A percentile compares a stretch with the other conserved stretches of the same genome.
phyloP scores from a whole-genome alignment of 768 basidiomycete species.

The Leccinum imitatum region DNA sequence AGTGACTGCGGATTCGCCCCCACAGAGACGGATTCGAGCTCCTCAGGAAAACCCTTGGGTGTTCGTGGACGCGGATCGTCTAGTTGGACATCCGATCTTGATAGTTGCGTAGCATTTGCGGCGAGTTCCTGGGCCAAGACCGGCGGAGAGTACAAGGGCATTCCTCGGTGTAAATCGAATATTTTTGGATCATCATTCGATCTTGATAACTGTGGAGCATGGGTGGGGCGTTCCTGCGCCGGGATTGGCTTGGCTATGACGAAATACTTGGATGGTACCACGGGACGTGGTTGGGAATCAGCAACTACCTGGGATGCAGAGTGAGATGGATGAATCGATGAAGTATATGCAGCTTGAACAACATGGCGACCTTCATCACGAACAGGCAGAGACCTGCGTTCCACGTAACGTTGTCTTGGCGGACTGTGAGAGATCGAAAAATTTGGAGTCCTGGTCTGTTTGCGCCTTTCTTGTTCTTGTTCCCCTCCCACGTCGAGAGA shows the following conservation, averaged over 20 bases:
- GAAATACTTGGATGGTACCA: constrained; percentile 16
- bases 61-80: neutral
- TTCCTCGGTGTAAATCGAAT: neutral
- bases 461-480: neutral
- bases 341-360: constrained; percentile 5
- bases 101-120: neutral
- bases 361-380: neutral
- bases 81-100: constrained; percentile 6
- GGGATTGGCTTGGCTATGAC: neutral
- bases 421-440: neutral
- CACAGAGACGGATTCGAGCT: neutral
- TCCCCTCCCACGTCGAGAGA: constrained; percentile 8
- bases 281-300: neutral
- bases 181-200: neutral
- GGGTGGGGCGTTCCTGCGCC: neutral
- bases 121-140: neutral
- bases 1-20: neutral
- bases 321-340: constrained; percentile 48
- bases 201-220: neutral
- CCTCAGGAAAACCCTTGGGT: constrained; percentile 10
- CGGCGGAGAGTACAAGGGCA: constrained; percentile 11
- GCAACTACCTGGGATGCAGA: constrained; percentile 50
- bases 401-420: neutral
- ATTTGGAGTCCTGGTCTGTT: neutral
- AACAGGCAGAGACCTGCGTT: constrained; percentile 15